phyloP scores from a whole-genome alignment of 306 rosid species.

The Vigna radiata region DNA sequence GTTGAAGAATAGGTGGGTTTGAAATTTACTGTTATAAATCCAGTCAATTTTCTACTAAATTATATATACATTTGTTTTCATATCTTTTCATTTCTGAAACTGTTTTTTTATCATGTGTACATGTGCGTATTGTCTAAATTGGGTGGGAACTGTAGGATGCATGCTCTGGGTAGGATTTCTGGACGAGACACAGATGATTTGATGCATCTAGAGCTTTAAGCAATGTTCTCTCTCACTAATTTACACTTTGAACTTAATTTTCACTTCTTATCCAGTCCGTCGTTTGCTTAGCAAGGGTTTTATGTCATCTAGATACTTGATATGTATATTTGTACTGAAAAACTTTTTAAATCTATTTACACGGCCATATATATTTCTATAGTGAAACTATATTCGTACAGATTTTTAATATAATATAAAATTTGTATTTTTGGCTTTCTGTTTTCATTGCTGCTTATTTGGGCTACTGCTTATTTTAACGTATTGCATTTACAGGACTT shows the following conservation, averaged over 20 bases:
- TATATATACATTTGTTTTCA: conserved; percentile 21
- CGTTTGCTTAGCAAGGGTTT: not conserved
- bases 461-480: conserved; percentile 14
- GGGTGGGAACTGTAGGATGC: conserved; percentile 30
- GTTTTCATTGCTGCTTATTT: conserved; percentile 5
- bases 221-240: conserved; percentile 11
- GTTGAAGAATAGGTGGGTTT: conserved; percentile 73
- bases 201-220: not conserved
- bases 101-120: conserved; percentile 19
- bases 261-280: not conserved
- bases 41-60: conserved; percentile 13
- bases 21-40: conserved; percentile 30
- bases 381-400: not conserved
- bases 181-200: conserved; percentile 3
- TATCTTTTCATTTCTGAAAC: conserved; percentile 1
- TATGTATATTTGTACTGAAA: not conserved
- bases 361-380: not conserved
- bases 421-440: not conserved
- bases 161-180: conserved; percentile 29
- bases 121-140: conserved; percentile 24
- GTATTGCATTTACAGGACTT: conserved; percentile 70
- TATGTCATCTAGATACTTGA: not conserved
- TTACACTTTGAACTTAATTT: conserved; percentile 11
- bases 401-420: conserved; percentile 1
- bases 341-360: not conserved